These are phyloP conservation scores for Macrolepiota fuliginosa DNA, from an alignment of 768 basidiomycete species.

Conservation along the genomic window DNA sequence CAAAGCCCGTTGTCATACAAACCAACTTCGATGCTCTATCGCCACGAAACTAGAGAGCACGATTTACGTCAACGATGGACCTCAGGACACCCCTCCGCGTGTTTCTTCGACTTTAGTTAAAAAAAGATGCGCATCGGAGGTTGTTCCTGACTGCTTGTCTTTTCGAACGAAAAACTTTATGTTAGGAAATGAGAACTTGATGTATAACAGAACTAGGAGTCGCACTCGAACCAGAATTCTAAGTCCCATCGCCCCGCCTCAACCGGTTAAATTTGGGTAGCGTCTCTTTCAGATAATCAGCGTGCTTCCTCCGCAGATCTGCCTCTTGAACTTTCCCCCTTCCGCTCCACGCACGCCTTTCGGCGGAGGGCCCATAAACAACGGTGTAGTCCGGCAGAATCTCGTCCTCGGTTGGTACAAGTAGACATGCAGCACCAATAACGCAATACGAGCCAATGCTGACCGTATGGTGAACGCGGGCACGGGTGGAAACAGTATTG, in stretches of 20 bases:
- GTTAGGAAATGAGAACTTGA: background rate
- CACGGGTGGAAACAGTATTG: slow-evolving; percentile 85
- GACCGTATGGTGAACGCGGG: slow-evolving; percentile 82
- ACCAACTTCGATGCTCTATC: no score
- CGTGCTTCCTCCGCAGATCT: slow-evolving; percentile 83
- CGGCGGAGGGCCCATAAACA: slow-evolving; percentile 74
- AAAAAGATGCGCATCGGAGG: no score
- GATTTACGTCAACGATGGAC: no score
- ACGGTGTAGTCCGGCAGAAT: slow-evolving; percentile 80
- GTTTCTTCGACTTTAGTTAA: no score
- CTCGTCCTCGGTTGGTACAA: slow-evolving; percentile 79
- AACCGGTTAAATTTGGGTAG: slow-evolving; percentile 84
- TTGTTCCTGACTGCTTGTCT: background rate
- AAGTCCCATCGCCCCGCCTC: slow-evolving; percentile 55
- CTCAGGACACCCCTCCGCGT: no score
- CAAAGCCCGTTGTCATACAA: no score
- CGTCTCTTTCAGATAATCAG: slow-evolving; percentile 91
- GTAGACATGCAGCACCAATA: slow-evolving; percentile 76
- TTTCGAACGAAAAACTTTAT: background rate
- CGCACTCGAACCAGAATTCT: slow-evolving; percentile 14
- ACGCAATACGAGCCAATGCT: slow-evolving; percentile 78
- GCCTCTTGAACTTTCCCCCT: slow-evolving; percentile 80
- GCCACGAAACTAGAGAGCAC: no score
- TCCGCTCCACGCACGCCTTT: slow-evolving; percentile 82
- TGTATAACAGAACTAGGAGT: background rate